A percentile compares a stretch with the other conserved stretches of the same genome.
phyloP scores from a whole-genome alignment of 495 filamentous ascomycete genomes.

The Xeromyces bisporus region DNA sequence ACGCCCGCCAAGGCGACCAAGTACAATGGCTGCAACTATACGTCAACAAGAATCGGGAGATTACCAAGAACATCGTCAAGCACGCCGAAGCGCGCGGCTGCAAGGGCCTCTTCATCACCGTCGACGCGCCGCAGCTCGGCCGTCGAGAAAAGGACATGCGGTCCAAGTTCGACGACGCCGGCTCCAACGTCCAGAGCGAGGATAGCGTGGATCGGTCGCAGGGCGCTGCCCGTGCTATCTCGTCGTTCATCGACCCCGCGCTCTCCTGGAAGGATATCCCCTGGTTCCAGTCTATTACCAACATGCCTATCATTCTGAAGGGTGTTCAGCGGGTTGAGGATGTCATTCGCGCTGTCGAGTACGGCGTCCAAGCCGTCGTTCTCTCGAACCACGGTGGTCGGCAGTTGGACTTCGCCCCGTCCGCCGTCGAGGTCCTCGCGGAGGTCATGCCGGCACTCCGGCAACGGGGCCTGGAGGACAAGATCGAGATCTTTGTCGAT shows the following conservation, averaged over 20 bases:
- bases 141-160: slow-evolving; percentile 94
- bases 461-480: slow-evolving; percentile 61
- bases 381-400: slow-evolving; percentile 94
- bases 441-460: slow-evolving; percentile 93
- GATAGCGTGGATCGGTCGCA: slow-evolving; percentile 64
- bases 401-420: slow-evolving; percentile 87
- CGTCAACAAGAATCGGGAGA: slow-evolving; percentile 89
- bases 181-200: slow-evolving; percentile 67
- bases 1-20: slow-evolving; percentile 63
- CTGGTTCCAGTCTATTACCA: slow-evolving; percentile 83
- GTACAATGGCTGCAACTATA: slow-evolving; percentile 97
- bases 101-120: slow-evolving; percentile 95
- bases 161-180: slow-evolving; percentile 72
- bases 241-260: slow-evolving; percentile 83
- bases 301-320: slow-evolving; percentile 94
- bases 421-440: slow-evolving; percentile 82
- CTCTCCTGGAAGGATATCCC: slow-evolving; percentile 89
- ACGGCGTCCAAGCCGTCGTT: slow-evolving; percentile 79
- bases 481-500: slow-evolving; percentile 82
- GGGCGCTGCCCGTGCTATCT: slow-evolving; percentile 84
- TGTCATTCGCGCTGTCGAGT: slow-evolving; percentile 68
- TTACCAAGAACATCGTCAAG: slow-evolving; percentile 77
- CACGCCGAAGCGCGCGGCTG: slow-evolving; percentile 87
- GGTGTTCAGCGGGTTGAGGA: slow-evolving; percentile 94
- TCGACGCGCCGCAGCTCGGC: slow-evolving; percentile 91